phyloP scores from a whole-genome alignment of 345 rosid genomes.

The Nasturtium officinale region DNA sequence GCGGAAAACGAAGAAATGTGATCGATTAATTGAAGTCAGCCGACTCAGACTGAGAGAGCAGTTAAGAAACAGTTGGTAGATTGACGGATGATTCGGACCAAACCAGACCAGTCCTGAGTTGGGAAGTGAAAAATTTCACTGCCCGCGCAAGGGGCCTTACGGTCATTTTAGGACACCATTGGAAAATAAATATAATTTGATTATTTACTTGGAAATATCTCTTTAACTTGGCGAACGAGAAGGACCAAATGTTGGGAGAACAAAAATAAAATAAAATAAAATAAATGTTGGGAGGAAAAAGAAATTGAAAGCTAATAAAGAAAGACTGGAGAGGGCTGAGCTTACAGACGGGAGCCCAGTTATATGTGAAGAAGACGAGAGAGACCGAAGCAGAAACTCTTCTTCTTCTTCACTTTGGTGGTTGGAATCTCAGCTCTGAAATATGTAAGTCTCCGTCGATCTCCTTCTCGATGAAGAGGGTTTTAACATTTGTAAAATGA shows the following conservation, averaged over 20 bases:
- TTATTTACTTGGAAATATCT: slow-evolving; percentile 22
- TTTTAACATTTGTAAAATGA: slow-evolving; percentile 17
- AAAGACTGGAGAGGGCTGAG: slow-evolving; percentile 38
- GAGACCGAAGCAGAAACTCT: slow-evolving; percentile 8
- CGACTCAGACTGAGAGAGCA: neutral
- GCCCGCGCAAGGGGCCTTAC: slow-evolving; percentile 1
- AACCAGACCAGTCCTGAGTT: slow-evolving; percentile 18
- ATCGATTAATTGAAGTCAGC: neutral
- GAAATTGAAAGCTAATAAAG: slow-evolving; percentile 28
- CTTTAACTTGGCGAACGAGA: slow-evolving; percentile 30
- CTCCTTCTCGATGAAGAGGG: neutral
- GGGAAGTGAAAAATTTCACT: neutral
- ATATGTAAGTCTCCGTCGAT: slow-evolving; percentile 31
- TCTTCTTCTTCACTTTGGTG: neutral
- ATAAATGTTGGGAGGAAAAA: neutral
- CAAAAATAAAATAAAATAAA: neutral
- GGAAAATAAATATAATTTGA: neutral
- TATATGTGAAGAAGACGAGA: slow-evolving; percentile 32
- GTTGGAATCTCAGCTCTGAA: slow-evolving; percentile 20
- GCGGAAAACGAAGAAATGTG: slow-evolving; percentile 20
- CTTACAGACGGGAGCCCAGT: too few relatives aligned
- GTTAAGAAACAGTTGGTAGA: neutral
- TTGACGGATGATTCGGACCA: slow-evolving; percentile 33
- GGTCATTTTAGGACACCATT: neutral
- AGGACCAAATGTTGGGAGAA: neutral